Evolutionary conservation across 441 rosid genomes (phyloP).

Genomic region (Hura crepitans): DNA sequence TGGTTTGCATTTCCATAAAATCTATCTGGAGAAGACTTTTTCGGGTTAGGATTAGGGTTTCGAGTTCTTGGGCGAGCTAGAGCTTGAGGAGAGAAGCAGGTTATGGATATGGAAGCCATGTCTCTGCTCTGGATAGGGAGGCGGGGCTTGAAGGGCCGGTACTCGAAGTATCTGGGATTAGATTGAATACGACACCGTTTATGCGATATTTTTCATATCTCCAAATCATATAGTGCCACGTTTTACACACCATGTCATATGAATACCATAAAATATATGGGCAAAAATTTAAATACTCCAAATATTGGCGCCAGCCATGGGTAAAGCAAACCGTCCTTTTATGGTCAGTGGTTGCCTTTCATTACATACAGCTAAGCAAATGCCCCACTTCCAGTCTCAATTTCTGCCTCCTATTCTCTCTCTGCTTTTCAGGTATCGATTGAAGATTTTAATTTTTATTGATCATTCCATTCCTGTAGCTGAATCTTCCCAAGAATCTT

Average conservation of each 20-base stretch:
- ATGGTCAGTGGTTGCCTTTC: background rate
- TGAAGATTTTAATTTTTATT: background rate
- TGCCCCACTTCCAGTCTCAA: slow-evolving; percentile 9
- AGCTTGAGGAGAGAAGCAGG: slow-evolving; percentile 44
- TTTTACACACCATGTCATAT: background rate
- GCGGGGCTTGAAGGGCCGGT: background rate
- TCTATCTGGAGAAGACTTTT: slow-evolving; percentile 15
- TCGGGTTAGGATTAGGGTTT: slow-evolving; percentile 37
- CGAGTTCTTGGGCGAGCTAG: slow-evolving; percentile 41
- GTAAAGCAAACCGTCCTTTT: too few relatives aligned
- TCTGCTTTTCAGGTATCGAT: slow-evolving; percentile 7
- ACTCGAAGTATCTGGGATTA: background rate
- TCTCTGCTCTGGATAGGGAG: background rate
- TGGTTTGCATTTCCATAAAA: slow-evolving; percentile 26
- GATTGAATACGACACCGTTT: background rate
- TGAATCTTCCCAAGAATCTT: background rate
- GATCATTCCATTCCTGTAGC: background rate
- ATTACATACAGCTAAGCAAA: slow-evolving; percentile 5
- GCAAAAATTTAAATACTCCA: background rate
- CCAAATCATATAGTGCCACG: too few relatives aligned
- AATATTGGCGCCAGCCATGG: background rate
- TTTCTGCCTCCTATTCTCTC: background rate
- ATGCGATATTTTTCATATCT: background rate
- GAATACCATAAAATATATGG: background rate
- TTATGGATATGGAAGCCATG: slow-evolving; percentile 44